phyloP scores from a whole-genome alignment of 2,329 filamentous ascomycete species.

The Samsoniella hepiali region DNA sequence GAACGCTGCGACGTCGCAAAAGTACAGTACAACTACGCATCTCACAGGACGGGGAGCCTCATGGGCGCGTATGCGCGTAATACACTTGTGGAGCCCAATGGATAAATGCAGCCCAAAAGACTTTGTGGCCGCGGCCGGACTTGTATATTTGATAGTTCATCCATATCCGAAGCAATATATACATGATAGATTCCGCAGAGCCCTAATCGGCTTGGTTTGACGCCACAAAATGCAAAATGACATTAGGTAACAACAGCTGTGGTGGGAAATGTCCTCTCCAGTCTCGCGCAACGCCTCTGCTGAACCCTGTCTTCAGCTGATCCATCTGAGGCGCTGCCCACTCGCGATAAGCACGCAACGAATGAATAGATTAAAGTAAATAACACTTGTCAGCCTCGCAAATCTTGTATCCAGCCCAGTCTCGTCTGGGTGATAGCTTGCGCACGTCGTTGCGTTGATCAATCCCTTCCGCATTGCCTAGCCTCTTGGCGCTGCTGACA shows the following conservation, averaged over 20 bases:
- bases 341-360: neutral
- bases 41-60: neutral
- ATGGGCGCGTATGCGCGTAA: slow-evolving; percentile 1
- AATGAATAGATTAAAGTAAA: neutral
- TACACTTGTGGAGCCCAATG: neutral
- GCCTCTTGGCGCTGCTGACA: slow-evolving; percentile 16
- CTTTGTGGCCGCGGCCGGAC: neutral
- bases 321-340: neutral
- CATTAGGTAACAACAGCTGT: neutral
- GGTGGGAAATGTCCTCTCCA: neutral
- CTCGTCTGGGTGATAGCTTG: neutral
- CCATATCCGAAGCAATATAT: neutral
- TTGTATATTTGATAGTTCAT: neutral
- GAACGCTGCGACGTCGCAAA: no score
- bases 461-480: neutral
- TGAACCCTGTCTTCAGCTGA: slow-evolving; percentile 1
- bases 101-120: neutral
- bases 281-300: neutral
- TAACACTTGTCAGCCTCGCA: neutral
- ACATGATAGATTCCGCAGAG: neutral
- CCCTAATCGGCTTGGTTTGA: neutral
- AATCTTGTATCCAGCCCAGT: neutral
- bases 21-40: neutral
- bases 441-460: neutral
- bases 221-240: slow-evolving; percentile 1